Conservation (phyloP, 768 basidiomycete genomes). For the Tubosaeta sp. region DNA sequence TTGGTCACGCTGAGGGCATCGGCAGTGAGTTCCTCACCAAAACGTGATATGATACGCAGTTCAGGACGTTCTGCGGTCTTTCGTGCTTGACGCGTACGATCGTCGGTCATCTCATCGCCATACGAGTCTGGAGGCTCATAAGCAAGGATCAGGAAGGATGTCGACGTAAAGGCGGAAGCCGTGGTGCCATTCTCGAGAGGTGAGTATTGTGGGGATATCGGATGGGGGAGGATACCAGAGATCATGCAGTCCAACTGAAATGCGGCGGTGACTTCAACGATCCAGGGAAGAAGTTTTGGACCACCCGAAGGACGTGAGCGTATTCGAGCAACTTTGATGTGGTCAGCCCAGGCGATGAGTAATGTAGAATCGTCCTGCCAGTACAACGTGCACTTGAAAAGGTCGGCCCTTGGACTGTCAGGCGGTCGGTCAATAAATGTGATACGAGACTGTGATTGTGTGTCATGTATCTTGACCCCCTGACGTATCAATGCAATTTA, state of each 20-base stretch:
- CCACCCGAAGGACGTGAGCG: conserved; percentile 52
- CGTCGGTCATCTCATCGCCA: conserved; percentile 62
- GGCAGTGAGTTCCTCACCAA: conserved; percentile 81
- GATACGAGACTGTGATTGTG: conserved; percentile 67
- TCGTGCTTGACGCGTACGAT: conserved; percentile 70
- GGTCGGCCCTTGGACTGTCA: conserved; percentile 85
- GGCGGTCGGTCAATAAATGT: conserved; percentile 80
- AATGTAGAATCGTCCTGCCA: conserved; percentile 94
- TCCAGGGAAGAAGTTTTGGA: conserved; percentile 51
- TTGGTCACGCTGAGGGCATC: conserved; percentile 79
- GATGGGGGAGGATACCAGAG: conserved; percentile 82
- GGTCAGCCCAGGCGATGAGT: conserved; percentile 90
- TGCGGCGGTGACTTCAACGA: conserved; percentile 86
- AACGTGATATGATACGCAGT: conserved; percentile 83
- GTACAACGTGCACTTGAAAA: conserved; percentile 87
- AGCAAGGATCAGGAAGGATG: conserved; percentile 82
- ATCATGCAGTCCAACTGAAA: conserved; percentile 97
- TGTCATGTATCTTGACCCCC: conserved; percentile 96
- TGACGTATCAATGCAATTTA: conserved; percentile 28
- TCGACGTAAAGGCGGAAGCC: conserved; percentile 36
- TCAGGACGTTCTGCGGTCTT: conserved; percentile 91
- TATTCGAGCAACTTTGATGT: conserved; percentile 85
- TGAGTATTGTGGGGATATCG: conserved; percentile 32
- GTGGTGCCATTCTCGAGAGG: conserved; percentile 15
- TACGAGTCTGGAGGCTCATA: conserved; percentile 77